Base-by-base conservation (phyloP, 2,329 filamentous ascomycete genomes). In the Rhinocladiella mackenziei region DNA sequence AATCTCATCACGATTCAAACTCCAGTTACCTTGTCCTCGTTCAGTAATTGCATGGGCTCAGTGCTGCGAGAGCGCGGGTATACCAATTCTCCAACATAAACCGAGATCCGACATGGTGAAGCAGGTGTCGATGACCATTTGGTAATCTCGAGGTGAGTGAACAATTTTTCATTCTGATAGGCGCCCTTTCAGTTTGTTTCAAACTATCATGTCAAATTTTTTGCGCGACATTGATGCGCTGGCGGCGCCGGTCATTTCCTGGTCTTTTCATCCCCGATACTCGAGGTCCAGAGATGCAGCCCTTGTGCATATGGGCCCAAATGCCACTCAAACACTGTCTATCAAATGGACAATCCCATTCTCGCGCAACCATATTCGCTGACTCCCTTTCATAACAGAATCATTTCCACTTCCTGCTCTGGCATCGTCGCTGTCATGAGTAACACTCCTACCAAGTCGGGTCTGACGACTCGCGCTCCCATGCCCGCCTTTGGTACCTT, bases 401-500 rank as follows among this genome's bases (percentile, higher is more conserved):
- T 23, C 36, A 25, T 20, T 23, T 14, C 6, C 32, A 35, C 11
- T 30, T 32, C 14, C 26, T 15, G 23, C 23, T 10, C 29, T 37
- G 32, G 32, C 29, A 35, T 43, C 30, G 36, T 36, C 32, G 11
- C 43, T 26, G 50, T 15, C 14, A 57, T 57, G 55, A 56, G 39
- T 34, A 45, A 51, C 31, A 36, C 44, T 31, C 40, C 42, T 7
- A 39, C 15, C 34, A 57, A 50, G 22, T 31, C 43, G 31, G 40
- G 33, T 44, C 36, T 48, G 14, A 34, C 50, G n/a, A 35, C 48
- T 40, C 51, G 55, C n/a, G 46, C 43, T 9, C 51, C 51, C 10
- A 46, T 55, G 44, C 53, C 56, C 10, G 50, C 51, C n/a, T 57
- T 56, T 45, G 56, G 56, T 15, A 51, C 43, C 22, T 57, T 55